phyloP scores from a whole-genome alignment of 331 rosid species.

The Prunus yedoensis region DNA sequence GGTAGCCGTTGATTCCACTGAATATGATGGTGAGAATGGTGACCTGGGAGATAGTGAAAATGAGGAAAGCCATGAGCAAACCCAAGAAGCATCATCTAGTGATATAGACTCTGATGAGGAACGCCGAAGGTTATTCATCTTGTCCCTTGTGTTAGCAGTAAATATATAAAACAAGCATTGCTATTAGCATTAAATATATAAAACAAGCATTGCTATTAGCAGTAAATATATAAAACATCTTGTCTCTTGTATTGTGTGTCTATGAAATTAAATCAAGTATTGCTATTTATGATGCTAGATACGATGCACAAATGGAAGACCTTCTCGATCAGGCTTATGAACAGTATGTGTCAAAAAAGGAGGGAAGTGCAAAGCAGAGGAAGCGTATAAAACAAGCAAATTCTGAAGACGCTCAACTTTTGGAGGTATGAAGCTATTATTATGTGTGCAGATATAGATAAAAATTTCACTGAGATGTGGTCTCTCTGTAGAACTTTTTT shows the following conservation, averaged over 20 bases:
- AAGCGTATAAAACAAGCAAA: constrained; percentile 62
- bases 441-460: background rate
- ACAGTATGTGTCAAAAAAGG: constrained; percentile 63
- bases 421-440: constrained; percentile 53
- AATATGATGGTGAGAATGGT: constrained; percentile 58
- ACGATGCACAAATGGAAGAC: constrained; percentile 78
- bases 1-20: constrained; percentile 63
- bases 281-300: constrained; percentile 41
- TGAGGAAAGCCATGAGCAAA: constrained; percentile 36
- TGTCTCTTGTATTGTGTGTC: background rate
- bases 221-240: background rate
- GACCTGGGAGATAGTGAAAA: constrained; percentile 48
- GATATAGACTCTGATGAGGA: constrained; percentile 88
- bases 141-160: background rate
- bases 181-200: background rate
- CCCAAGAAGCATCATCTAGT: constrained; percentile 52
- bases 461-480: background rate
- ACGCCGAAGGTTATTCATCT: constrained; percentile 59
- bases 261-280: constrained; percentile 3
- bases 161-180: background rate
- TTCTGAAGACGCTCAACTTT: constrained; percentile 51
- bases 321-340: constrained; percentile 83
- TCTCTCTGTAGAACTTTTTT: background rate
- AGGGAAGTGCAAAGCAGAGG: constrained; percentile 77
- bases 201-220: background rate